Conservation (phyloP, 2,329 filamentous ascomycete species). For the Phoma herbarum region DNA sequence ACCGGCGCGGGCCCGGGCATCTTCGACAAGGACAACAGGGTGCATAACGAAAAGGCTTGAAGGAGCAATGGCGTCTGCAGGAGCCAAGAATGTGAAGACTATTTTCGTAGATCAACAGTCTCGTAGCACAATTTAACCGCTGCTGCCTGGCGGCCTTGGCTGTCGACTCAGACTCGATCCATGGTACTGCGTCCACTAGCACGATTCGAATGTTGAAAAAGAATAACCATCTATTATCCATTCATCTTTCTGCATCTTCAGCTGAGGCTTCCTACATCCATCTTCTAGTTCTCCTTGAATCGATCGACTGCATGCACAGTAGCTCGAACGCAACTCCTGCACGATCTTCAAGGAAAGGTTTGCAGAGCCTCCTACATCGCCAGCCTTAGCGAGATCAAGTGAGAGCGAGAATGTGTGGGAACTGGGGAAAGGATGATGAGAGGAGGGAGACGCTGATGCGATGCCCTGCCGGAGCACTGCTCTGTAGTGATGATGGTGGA, state of each 20-base stretch:
- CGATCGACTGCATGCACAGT: background rate
- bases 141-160: background rate
- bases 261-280: background rate
- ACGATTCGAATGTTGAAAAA: background rate
- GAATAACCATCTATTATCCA: background rate
- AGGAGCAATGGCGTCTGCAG: background rate
- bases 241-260: too few relatives aligned
- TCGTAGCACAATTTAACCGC: background rate
- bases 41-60: conserved; percentile 19
- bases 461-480: conserved; percentile 7
- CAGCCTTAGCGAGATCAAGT: background rate
- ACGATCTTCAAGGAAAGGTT: too few relatives aligned
- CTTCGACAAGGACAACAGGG: conserved; percentile 8
- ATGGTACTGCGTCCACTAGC: background rate
- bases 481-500: conserved; percentile 13
- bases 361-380: background rate
- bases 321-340: background rate
- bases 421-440: background rate
- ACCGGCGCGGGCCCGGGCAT: conserved; percentile 25
- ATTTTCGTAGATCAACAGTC: background rate
- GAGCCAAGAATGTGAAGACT: background rate
- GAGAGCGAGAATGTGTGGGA: background rate
- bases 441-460: conserved; percentile 7
- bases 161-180: background rate
- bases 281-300: background rate